A percentile compares a stretch with the other conserved stretches of the same genome.
phyloP scores from a whole-genome alignment of 1,139 yeast species.

The Saccharomycopsis crataegensis region DNA sequence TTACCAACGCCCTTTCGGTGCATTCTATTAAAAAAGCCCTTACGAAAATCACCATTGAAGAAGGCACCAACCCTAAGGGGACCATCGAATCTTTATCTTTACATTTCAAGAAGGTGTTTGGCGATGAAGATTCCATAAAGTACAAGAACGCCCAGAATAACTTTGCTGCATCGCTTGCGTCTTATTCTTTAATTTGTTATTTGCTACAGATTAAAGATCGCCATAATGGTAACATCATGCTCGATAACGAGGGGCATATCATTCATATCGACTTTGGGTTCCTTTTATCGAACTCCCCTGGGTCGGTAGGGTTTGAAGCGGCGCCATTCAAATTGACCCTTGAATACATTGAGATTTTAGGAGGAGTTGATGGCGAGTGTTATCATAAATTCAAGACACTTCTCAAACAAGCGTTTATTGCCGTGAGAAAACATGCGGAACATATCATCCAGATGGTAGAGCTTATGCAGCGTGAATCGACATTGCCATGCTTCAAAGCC shows the following conservation, averaged over 20 bases:
- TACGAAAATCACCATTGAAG: constrained; percentile 61
- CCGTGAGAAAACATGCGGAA: constrained; percentile 63
- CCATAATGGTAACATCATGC: constrained; percentile 98
- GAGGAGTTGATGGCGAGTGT: constrained; percentile 59
- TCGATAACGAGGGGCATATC: constrained; percentile 90
- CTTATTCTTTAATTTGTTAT: constrained; percentile 89
- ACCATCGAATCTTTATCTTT: constrained; percentile 65
- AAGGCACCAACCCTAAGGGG: constrained; percentile 62
- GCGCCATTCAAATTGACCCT: constrained; percentile 90
- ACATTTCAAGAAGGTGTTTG: constrained; percentile 70
- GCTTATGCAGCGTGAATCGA: constrained; percentile 86
- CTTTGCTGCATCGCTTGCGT: constrained; percentile 90
- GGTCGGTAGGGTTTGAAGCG: constrained; percentile 93
- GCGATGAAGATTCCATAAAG: constrained; percentile 43
- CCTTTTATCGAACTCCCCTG: constrained; percentile 86
- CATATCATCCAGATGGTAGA: constrained; percentile 77
- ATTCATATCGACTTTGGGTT: constrained; percentile 96
- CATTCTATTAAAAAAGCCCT: constrained; percentile 91
- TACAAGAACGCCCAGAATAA: constrained; percentile 73
- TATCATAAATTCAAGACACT: constrained; percentile 53
- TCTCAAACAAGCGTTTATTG: constrained; percentile 65
- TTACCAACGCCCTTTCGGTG: constrained; percentile 84
- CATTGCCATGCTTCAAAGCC: constrained; percentile 82
- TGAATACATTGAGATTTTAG: constrained; percentile 82
- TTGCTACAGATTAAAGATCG: constrained; percentile 93